Evolutionary conservation across 805 yeast genomes (phyloP).

Genomic region (Wickerhamomyces bisporus): DNA sequence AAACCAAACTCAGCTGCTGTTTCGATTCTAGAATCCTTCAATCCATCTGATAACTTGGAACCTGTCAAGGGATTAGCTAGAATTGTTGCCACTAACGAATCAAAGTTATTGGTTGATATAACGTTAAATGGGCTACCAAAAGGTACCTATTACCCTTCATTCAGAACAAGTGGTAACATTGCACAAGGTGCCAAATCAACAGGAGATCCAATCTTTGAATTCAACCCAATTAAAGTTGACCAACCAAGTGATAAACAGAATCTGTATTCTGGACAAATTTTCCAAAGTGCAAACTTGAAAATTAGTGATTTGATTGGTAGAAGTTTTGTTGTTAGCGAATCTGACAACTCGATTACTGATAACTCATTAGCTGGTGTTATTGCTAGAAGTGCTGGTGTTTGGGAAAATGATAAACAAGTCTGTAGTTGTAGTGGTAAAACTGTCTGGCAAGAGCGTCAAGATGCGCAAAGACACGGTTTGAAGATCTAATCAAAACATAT

Average conservation of each 20-base stretch:
- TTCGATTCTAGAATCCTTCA: conserved; percentile 75
- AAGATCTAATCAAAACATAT: conserved; percentile 13
- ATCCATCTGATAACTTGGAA: conserved; percentile 26
- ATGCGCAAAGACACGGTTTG: conserved; percentile 61
- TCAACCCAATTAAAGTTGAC: conserved; percentile 27
- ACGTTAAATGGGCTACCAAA: conserved; percentile 65
- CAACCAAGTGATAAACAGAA: conserved; percentile 29
- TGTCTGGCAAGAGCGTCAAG: conserved; percentile 89
- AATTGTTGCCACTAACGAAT: conserved; percentile 59
- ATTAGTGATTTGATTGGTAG: conserved; percentile 69
- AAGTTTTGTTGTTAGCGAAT: conserved; percentile 31
- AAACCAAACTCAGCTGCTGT: conserved; percentile 86
- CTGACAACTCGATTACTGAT: conserved; percentile 17
- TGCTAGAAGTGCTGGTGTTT: conserved; percentile 94
- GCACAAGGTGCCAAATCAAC: conserved; percentile 67
- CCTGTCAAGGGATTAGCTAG: conserved; percentile 87
- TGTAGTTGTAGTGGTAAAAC: conserved; percentile 96
- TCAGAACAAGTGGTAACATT: conserved; percentile 70
- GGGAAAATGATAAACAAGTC: conserved; percentile 92
- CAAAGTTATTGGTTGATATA: conserved; percentile 63
- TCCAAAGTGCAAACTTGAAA: conserved; percentile 38
- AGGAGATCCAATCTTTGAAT: conserved; percentile 41
- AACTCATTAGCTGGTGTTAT: conserved; percentile 72
- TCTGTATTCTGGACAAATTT: conserved; percentile 39
- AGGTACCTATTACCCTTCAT: conserved; percentile 65